Base-by-base conservation (phyloP, 2,329 filamentous ascomycete genomes). In the Microthyrium microscopicum region DNA sequence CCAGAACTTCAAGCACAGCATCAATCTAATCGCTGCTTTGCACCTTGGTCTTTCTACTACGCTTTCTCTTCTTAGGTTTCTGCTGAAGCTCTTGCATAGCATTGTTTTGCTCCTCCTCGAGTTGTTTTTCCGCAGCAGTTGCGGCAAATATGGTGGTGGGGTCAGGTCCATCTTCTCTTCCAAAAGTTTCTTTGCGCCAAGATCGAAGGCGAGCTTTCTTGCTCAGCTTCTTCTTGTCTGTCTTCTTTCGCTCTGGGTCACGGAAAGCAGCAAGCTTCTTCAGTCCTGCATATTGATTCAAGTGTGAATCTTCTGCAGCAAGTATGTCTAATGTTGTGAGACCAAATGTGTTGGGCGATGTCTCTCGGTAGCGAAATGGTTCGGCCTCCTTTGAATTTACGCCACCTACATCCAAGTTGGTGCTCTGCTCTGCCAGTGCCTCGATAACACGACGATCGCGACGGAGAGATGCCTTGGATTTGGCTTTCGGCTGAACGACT, bases 191-290 rank as follows among this genome's bases (percentile, higher is more conserved):
- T 48, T 68, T 64, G 30, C 73, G 72, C 89, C 89, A 98, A 58
- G 94, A 71, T 49, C 84, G 66, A 39, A 98, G 62, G 15, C 87
- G 68, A 5, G 81, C 82, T 61, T 95, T 95, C 70, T 95, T 98
- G 42, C 82, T 79, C 20, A 95, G 66, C 46, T 71, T 69, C 65
- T 92, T 93, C 60, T 75, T 73, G 50, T 98, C 89, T 47, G 77
- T 79, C 44, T 69, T 67, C 66, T 95, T 95, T 68, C 91, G 89
- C 46, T 85, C 80, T 3, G 66, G 62, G 51, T 94, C 85, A 36
- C 89, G 70, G 62, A 89, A 98, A 4, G 80, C 66, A 4, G 87
- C 85, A 39, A 94, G 70, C 60, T 94, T 95, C 68, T 98, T 98
- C 48, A 98, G 62, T 5, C 89, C 87, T 4, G 77, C 87, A 49